Base-by-base conservation (phyloP, 768 basidiomycete genomes). In the Lactifluus volemus region DNA sequence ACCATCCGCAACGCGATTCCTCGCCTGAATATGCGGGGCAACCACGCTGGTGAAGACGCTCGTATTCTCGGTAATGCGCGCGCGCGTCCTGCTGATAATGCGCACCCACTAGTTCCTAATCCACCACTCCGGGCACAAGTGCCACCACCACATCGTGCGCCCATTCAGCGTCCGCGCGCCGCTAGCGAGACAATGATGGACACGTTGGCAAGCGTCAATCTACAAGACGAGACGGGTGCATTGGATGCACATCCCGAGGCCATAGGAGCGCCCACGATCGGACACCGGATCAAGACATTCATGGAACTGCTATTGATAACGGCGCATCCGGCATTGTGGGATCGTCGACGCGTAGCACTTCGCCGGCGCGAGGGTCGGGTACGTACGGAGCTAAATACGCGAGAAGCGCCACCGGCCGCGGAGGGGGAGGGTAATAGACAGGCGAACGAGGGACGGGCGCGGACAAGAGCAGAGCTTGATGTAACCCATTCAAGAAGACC, bases 1-100 rank as follows among this genome's bases (percentile, higher is more conserved):
- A 62, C 63, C 36, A 65, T 66, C 53, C 63, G 64, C 8, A 65
- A 59, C 32, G 65, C 60, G 8, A 61, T 66, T n/a, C 59, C 59
- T 15, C 59, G 50, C 7, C 51, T 41, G 4, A 49, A 34, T 17
- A 19, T n/a, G 32, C 65, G 58, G 10, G 60, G 49, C n/a, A 41
- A 56, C 41, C 64, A 36, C 42, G 39, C n/a, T 9, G 53, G 39
- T 4, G 55, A 49, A 53, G 49, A 55, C 15, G 32, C 49, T 19
- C 54, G 54, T 34, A 34, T 55, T 19, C 39, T 50, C 15, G 55
- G 38, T 15, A 44, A 51, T 15, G 56, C 48, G 29, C 55, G 42
- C 42, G 29, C 42, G 32, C 61, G 57, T 25, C 53, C 54, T 11
- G 57, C 50, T 17, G 50, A 65, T 25, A 39, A n/a, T 0, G 49